Base-by-base conservation (phyloP, 164 flowering plant species). In the Cinnamomum micranthum region DNA sequence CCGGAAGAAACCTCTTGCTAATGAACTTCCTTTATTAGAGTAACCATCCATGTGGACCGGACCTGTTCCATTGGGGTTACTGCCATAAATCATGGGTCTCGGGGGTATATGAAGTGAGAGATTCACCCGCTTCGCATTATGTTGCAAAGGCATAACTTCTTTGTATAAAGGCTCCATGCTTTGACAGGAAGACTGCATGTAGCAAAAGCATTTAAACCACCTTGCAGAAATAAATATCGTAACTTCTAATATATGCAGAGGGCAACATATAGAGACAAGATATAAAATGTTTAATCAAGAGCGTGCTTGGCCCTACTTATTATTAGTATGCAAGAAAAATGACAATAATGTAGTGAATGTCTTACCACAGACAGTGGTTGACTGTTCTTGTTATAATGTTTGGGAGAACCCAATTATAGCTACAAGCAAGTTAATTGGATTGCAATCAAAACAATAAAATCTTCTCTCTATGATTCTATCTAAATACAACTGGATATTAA, bases 91-190 rank as follows among this genome's bases (percentile, higher is more conserved):
- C 62, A 69, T 24, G 11, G 86, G 85, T 73, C 74, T 87, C 0
- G 96, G 89, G 20, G 98, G 96, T 69, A 90, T 86, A 74, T 89
- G 89, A 73, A 91, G 85, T 47, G 88, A 87, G 74, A 89, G 87
- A 72, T 85, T 87, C 19, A 75, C 20, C 15, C 77, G 85, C 73
- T 77, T 77, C 41, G 80, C 81, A 73, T 67, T 76, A 41, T 78
- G 71, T 50, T 76, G 82, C 35, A 85, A 74, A 77, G 65, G 76
- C 51, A 72, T 41, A 68, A 47, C 70, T 71, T 71, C 81, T 64
- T 79, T 74, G 50, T 74, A 76, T 20, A 58, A 65, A 35, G 83
- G 51, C 41, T 76, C 79, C 52, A 58, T 72, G 51, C 22, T 59
- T 70, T 78, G 78, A 71, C 14, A 58, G 81, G 73, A 86, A 77